phyloP scores from a whole-genome alignment of 768 basidiomycete genomes.

The Tricholoma matsutake region DNA sequence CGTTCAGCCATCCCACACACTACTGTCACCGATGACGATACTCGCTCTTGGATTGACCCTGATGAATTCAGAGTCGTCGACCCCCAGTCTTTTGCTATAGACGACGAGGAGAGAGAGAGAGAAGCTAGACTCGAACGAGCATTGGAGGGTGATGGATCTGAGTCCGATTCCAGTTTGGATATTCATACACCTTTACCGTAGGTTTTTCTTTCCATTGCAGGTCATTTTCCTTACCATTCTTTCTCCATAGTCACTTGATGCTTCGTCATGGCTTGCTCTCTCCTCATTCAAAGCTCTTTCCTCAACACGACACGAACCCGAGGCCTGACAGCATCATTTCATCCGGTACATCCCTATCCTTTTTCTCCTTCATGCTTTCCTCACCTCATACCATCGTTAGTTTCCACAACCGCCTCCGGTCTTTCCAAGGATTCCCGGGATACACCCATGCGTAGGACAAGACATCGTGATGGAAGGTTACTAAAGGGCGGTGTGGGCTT shows the following conservation, averaged over 20 bases:
- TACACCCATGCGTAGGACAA: conserved; percentile 49
- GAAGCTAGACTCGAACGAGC: conserved; percentile 6
- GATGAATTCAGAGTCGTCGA: conserved; percentile 14
- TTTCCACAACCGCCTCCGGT: conserved; percentile 10
- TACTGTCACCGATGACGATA: conserved; percentile 14
- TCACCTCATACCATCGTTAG: not conserved
- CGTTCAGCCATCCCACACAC: not conserved
- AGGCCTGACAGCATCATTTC: conserved; percentile 28
- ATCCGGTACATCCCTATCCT: conserved; percentile 22
- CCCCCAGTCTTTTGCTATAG: not conserved
- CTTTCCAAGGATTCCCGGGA: conserved; percentile 54
- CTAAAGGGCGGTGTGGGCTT: conserved; percentile 63
- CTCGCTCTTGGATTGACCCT: conserved; percentile 20
- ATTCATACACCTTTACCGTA: conserved; percentile 68
- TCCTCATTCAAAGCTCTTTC: conserved; percentile 59
- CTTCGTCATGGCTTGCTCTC: conserved; percentile 64
- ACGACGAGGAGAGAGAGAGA: conserved; percentile 1
- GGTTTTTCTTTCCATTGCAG: conserved; percentile 25
- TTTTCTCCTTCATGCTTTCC: not conserved
- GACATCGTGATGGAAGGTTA: conserved; percentile 60
- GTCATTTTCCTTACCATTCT: conserved; percentile 7
- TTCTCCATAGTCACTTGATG: conserved; percentile 53
- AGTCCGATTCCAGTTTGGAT: conserved; percentile 65
- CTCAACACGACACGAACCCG: conserved; percentile 25
- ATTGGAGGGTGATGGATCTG: conserved; percentile 33